Base-by-base conservation (phyloP, 2,329 filamentous ascomycete genomes). In the Pezizomycotina sp. region DNA sequence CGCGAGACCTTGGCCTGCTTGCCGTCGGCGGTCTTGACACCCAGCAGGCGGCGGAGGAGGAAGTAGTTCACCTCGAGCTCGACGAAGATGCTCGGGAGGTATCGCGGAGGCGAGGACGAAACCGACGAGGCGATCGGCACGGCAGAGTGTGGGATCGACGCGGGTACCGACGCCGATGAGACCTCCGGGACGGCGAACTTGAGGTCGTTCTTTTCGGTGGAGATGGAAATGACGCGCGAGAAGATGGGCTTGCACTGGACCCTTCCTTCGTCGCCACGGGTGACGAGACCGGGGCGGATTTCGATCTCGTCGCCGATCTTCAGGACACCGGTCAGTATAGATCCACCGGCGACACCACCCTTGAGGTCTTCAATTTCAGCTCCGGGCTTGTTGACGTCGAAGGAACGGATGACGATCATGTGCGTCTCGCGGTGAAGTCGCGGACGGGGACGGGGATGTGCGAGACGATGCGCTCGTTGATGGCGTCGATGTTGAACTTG, bases 51-150 rank as follows among this genome's bases (percentile, higher is more conserved):
- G 53, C 86, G 79, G 47, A 98, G 76, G 45, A 98, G 70, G 70
- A 95, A 98, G 69, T 95, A 98, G 71, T 95, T 95, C 61, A 93
- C 84, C 64, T 98, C 89, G 45, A 98, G 77, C 62, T 98, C 89
- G 51, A 77, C 89, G 68, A 95, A 98, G 59, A 98, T 95, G 56
- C 89, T 82, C 31, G 89, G 89, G 15, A 98, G 74, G 52, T 77
- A 74, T 49, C 89, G 89, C 62, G 84, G 84, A 52, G 93, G 77
- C 89, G 43, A 98, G 74, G 34, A 98, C 89, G 70, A 92, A 92
- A 58, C 89, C 89, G 51, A 98, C 89, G 7, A 98, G 74, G 72
- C 89, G 86, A 73, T 98, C 89, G 51, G 89, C 89, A 74, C 89
- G 74, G 74, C 89, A 98, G 34, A 98, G 76, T 4, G 89, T 98